Percentiles rank a stretch among this genome's conserved stretches.
These are phyloP conservation scores for Passiflora organensis DNA, from an alignment of 345 rosid genomes.

Conservation along the genomic window DNA sequence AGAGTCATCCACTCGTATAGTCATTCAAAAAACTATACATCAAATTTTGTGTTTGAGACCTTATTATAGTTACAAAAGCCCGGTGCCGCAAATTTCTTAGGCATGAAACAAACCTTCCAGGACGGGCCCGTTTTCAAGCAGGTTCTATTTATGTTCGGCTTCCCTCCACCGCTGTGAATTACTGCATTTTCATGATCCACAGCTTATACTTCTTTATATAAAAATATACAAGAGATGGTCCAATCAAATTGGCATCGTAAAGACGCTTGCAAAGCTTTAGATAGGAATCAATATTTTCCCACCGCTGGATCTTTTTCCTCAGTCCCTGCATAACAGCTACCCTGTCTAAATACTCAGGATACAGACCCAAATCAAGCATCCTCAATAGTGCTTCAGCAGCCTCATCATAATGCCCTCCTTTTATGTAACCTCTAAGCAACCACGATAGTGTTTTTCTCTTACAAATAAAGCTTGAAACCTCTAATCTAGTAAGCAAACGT, in stretches of 20 bases:
- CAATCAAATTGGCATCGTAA: slow-evolving; percentile 55
- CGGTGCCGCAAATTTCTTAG: neutral
- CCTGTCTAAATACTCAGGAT: slow-evolving; percentile 80
- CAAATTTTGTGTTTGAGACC: neutral
- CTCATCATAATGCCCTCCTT: slow-evolving; percentile 76
- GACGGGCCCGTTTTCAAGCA: neutral
- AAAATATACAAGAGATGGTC: slow-evolving; percentile 76
- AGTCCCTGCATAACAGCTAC: slow-evolving; percentile 85
- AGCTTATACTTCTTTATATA: slow-evolving; percentile 64
- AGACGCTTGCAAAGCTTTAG: slow-evolving; percentile 63
- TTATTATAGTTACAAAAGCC: neutral
- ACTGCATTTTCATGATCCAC: slow-evolving; percentile 77
- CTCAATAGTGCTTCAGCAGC: slow-evolving; percentile 60
- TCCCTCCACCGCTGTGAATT: neutral
- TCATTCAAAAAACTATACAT: neutral
- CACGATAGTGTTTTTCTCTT: slow-evolving; percentile 70
- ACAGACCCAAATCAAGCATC: slow-evolving; percentile 74
- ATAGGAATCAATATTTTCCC: slow-evolving; percentile 52
- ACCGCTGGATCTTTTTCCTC: slow-evolving; percentile 60
- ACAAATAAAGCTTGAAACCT: slow-evolving; percentile 38
- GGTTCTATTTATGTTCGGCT: neutral
- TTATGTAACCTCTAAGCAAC: slow-evolving; percentile 79
- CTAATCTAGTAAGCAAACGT: slow-evolving; percentile 51
- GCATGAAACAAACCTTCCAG: neutral
- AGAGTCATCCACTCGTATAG: no score